Percentiles rank a stretch among this genome's conserved stretches.
These are phyloP conservation scores for Boletus bicolor DNA, from an alignment of 768 basidiomycete species.

Conservation along the genomic window DNA sequence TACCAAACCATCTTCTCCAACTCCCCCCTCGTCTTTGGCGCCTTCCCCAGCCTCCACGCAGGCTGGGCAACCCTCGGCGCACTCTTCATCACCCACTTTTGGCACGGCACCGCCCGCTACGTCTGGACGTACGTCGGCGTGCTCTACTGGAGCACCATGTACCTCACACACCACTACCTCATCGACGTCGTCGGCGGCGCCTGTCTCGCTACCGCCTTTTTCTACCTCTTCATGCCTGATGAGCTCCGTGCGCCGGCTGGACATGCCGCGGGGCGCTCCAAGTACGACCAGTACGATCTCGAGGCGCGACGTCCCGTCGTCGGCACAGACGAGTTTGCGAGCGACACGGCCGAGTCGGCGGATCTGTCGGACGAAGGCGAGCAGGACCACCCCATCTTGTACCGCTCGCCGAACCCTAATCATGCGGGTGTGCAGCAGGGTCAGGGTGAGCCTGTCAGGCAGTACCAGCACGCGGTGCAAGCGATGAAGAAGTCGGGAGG, in stretches of 20 bases:
- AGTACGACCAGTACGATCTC: constrained; percentile 77
- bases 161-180: constrained; percentile 96
- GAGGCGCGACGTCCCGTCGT: constrained; percentile 43
- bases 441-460: not conserved
- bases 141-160: constrained; percentile 99
- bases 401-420: constrained; percentile 56
- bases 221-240: constrained; percentile 86
- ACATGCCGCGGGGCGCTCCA: constrained; percentile 36
- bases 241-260: constrained; percentile 61
- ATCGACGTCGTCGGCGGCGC: constrained; percentile 96
- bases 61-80: constrained; percentile 90
- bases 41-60: constrained; percentile 92
- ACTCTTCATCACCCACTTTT: constrained; percentile 92
- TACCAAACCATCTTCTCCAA: constrained; percentile 82
- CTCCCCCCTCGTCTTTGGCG: constrained; percentile 94
- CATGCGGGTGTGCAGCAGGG: not conserved
- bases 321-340: constrained; percentile 32
- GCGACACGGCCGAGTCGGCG: constrained; percentile 40
- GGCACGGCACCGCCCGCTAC: constrained; percentile 64
- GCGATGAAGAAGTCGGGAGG: constrained; percentile 15
- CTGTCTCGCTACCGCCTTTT: constrained; percentile 81
- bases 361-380: constrained; percentile 28
- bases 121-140: constrained; percentile 82
- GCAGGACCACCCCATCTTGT: constrained; percentile 32
- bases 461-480: constrained; percentile 1